Conservation (phyloP, 495 filamentous ascomycete genomes). For the Cairneyella variabilis region DNA sequence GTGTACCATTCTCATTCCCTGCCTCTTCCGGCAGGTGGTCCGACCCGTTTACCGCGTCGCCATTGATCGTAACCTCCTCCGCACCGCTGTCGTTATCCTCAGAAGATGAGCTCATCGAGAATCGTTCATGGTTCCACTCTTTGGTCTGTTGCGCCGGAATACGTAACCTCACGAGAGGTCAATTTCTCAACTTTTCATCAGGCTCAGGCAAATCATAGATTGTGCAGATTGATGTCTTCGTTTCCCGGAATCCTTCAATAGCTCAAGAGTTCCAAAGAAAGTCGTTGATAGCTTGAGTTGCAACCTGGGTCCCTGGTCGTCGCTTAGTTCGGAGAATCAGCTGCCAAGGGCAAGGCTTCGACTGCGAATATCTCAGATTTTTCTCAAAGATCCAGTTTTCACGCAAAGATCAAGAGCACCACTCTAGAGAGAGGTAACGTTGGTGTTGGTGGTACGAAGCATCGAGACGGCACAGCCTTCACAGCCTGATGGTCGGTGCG, state of each 20-base stretch:
- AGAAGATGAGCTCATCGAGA: constrained; percentile 47
- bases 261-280: background rate
- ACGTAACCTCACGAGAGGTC: constrained; percentile 6
- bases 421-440: background rate
- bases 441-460: constrained; percentile 2
- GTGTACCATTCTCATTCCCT: constrained; percentile 3
- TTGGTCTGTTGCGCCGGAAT: constrained; percentile 18
- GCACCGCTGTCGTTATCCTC: constrained; percentile 43
- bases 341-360: too few species aligned
- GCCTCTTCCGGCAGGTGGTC: constrained; percentile 21
- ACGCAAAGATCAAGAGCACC: background rate
- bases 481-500: background rate
- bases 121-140: constrained; percentile 23
- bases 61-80: constrained; percentile 37
- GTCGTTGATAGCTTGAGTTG: background rate
- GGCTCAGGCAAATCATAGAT: too few species aligned
- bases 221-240: too few species aligned
- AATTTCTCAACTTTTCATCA: constrained; percentile 11
- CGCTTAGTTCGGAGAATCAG: too few species aligned
- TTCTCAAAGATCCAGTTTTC: background rate
- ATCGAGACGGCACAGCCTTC: constrained; percentile 5
- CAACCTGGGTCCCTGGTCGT: too few species aligned
- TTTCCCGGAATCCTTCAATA: background rate
- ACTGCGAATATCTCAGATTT: too few species aligned
- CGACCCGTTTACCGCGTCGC: constrained; percentile 11